phyloP scores from a whole-genome alignment of 768 basidiomycete genomes.

The Lactarius evosmus region DNA sequence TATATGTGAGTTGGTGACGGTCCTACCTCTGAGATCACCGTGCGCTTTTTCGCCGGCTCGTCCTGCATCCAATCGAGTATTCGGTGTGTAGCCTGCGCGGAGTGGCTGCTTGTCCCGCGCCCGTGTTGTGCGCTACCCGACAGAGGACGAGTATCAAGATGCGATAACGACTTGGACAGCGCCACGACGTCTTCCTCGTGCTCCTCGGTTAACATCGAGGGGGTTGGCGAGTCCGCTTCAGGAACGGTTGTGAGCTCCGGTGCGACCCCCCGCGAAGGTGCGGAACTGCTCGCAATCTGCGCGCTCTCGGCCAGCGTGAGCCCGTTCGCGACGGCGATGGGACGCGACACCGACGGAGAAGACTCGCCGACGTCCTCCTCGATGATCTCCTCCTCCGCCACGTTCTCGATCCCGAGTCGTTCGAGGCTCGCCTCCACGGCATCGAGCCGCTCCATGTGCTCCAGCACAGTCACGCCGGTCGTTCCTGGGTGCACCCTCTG shows the following conservation, averaged over 20 bases:
- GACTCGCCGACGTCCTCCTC: constrained; percentile 32
- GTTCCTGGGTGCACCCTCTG: constrained; percentile 81
- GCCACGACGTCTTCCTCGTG: constrained; percentile 65
- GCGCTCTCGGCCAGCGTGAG: not conserved
- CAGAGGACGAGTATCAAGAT: constrained; percentile 52
- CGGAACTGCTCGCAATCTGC: constrained; percentile 13
- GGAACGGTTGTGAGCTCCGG: constrained; percentile 26
- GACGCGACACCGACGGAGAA: constrained; percentile 15
- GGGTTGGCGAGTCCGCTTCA: constrained; percentile 21
- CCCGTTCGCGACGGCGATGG: constrained; percentile 5
- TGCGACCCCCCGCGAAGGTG: constrained; percentile 19
- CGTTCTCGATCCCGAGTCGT: constrained; percentile 61
- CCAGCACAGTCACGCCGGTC: constrained; percentile 80
- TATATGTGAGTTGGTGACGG: not conserved
- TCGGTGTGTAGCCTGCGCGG: constrained; percentile 35
- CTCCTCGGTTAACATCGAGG: constrained; percentile 31
- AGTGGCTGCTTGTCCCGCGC: constrained; percentile 38
- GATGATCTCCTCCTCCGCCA: constrained; percentile 44
- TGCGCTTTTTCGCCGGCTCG: constrained; percentile 47
- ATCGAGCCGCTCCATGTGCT: constrained; percentile 82
- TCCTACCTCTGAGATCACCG: constrained; percentile 68
- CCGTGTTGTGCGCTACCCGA: constrained; percentile 30
- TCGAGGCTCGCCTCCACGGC: constrained; percentile 77
- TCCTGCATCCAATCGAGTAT: constrained; percentile 46
- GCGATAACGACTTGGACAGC: constrained; percentile 75